Evolutionary conservation across 768 basidiomycete species (phyloP).

Genomic region (Neoboletus brunneissimus): DNA sequence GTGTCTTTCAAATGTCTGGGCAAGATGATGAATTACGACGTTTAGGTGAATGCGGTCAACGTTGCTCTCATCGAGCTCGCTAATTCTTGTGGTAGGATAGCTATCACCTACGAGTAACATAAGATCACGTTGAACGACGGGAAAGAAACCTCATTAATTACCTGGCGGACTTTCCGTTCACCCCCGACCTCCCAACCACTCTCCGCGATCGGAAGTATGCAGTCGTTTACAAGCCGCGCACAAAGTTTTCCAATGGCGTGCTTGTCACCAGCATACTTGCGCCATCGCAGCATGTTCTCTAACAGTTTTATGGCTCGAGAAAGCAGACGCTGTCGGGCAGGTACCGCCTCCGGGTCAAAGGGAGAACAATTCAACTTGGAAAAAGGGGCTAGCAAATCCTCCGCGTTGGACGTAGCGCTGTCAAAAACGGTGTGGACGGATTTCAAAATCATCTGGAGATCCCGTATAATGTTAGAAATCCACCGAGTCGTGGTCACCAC

Average conservation of each 20-base stretch:
- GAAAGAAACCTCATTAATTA: slow-evolving; percentile 30
- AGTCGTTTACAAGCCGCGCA: slow-evolving; percentile 53
- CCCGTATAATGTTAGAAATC: slow-evolving; percentile 9
- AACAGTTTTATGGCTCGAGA: slow-evolving; percentile 68
- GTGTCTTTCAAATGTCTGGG: not conserved
- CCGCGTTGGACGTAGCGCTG: slow-evolving; percentile 49
- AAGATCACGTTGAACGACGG: slow-evolving; percentile 4
- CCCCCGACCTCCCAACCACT: slow-evolving; percentile 90
- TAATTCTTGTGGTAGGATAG: slow-evolving; percentile 26
- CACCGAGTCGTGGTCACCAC: not conserved
- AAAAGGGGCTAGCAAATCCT: slow-evolving; percentile 50
- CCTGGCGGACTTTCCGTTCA: slow-evolving; percentile 58
- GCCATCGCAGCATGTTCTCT: slow-evolving; percentile 70
- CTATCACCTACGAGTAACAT: slow-evolving; percentile 19
- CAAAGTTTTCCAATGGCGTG: slow-evolving; percentile 56
- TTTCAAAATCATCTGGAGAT: slow-evolving; percentile 53
- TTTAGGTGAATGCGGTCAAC: slow-evolving; percentile 10
- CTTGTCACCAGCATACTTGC: slow-evolving; percentile 63
- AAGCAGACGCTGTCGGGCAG: slow-evolving; percentile 69
- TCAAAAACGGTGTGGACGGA: slow-evolving; percentile 53
- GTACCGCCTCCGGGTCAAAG: slow-evolving; percentile 76
- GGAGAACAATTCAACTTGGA: slow-evolving; percentile 39
- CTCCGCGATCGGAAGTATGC: slow-evolving; percentile 63
- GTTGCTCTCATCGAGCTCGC: slow-evolving; percentile 19
- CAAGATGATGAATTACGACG: slow-evolving; percentile 10